phyloP scores from a whole-genome alignment of 306 rosid species.

The Carpinus fangiana region DNA sequence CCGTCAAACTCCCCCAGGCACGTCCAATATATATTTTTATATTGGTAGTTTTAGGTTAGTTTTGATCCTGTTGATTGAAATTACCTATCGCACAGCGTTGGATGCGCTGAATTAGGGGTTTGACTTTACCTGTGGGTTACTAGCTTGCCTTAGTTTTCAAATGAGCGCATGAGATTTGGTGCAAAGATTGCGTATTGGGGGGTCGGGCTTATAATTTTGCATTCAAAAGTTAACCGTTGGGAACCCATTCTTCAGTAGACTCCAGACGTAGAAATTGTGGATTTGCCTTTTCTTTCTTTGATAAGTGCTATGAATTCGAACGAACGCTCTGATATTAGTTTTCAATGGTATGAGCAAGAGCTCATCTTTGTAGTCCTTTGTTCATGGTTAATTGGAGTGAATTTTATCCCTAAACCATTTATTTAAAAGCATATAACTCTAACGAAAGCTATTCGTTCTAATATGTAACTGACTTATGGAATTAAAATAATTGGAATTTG shows the following conservation, averaged over 20 bases:
- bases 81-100: conserved; percentile 7
- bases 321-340: not conserved
- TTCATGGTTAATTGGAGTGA: not conserved
- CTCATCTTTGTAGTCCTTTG: not conserved
- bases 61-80: not conserved
- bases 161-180: not conserved
- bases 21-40: not conserved
- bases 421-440: not conserved
- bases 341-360: not conserved
- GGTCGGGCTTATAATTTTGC: not conserved
- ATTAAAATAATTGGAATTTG: not conserved
- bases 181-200: not conserved
- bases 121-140: not conserved
- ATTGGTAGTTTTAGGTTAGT: not conserved
- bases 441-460: not conserved
- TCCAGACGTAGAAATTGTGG: not conserved
- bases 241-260: not conserved
- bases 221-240: not conserved
- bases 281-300: not conserved
- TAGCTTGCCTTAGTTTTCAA: not conserved
- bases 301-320: not conserved
- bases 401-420: not conserved
- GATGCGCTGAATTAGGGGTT: not conserved
- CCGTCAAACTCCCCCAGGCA: conserved; percentile 98
- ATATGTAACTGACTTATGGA: not conserved